A percentile compares a stretch with the other conserved stretches of the same genome.
phyloP scores from a whole-genome alignment of 768 basidiomycete species.

The Naematelia encephala region DNA sequence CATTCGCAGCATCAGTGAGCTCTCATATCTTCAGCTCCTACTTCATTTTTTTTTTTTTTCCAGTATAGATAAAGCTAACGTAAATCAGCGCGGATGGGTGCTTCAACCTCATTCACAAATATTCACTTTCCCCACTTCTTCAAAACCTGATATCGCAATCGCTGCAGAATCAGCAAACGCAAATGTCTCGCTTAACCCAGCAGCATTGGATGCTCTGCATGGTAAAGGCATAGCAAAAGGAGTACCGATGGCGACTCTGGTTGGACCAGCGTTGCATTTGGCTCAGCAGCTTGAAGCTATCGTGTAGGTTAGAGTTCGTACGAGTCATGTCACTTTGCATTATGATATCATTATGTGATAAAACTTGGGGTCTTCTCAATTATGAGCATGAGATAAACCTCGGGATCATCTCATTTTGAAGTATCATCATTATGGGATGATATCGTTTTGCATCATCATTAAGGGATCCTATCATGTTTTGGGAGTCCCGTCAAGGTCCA shows the following conservation, averaged over 20 bases:
- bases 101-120: conserved; percentile 65
- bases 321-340: not conserved
- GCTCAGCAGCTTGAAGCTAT: conserved; percentile 51
- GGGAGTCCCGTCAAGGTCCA: not conserved
- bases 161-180: conserved; percentile 5
- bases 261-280: conserved; percentile 48
- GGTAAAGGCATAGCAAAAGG: conserved; percentile 28
- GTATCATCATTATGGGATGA: too few relatives aligned
- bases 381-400: too few relatives aligned
- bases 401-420: too few relatives aligned
- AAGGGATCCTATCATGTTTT: not conserved
- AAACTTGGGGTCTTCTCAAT: too few relatives aligned
- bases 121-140: conserved; percentile 65
- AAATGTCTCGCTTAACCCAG: not conserved
- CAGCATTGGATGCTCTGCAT: conserved; percentile 8
- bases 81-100: conserved; percentile 61
- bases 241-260: conserved; percentile 42
- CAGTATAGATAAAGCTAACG: conserved; percentile 5
- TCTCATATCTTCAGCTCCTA: not conserved
- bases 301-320: conserved; percentile 28
- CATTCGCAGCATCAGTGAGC: conserved; percentile 75
- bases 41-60: not conserved
- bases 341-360: not conserved
- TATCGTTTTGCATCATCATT: not conserved
- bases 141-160: conserved; percentile 22